These are phyloP conservation scores for Coniferiporia sulphurascens DNA, from an alignment of 1,284 basidiomycete species.

Conservation along the genomic window DNA sequence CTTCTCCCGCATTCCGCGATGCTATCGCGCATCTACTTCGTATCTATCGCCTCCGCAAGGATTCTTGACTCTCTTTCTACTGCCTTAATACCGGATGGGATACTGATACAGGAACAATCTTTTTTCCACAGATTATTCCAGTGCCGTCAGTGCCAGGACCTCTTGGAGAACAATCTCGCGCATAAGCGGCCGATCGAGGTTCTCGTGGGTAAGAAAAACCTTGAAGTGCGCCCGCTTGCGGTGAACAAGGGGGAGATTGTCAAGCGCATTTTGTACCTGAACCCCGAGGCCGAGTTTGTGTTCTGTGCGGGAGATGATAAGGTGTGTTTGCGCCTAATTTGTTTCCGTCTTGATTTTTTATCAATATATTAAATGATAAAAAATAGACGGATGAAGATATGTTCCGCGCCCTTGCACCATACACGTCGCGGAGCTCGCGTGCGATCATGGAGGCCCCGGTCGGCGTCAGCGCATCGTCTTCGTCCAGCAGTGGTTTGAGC, in stretches of 20 bases:
- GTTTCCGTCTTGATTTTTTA: neutral
- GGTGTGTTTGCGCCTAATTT: slow-evolving; percentile 39
- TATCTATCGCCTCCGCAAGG: neutral
- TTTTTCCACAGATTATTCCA: slow-evolving; percentile 70
- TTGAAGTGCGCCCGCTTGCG: slow-evolving; percentile 92
- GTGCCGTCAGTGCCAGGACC: slow-evolving; percentile 93
- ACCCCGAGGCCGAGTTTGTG: slow-evolving; percentile 91
- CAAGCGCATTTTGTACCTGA: slow-evolving; percentile 85
- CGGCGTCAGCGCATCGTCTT: neutral
- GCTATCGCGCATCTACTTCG: neutral
- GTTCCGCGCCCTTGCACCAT: slow-evolving; percentile 83
- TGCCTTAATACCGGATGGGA: slow-evolving; percentile 1
- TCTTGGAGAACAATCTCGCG: slow-evolving; percentile 89
- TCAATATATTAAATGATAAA: neutral
- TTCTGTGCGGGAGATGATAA: slow-evolving; percentile 99
- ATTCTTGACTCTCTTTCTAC: slow-evolving; percentile 23
- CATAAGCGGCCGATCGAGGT: slow-evolving; percentile 89
- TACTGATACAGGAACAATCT: neutral
- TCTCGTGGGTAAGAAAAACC: slow-evolving; percentile 95
- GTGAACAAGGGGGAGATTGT: slow-evolving; percentile 99
- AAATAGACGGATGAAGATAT: slow-evolving; percentile 89
- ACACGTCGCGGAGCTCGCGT: slow-evolving; percentile 32
- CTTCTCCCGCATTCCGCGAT: slow-evolving; percentile 26
- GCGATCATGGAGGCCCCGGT: slow-evolving; percentile 70
- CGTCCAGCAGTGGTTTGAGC: neutral